Evolutionary conservation across 2,329 filamentous ascomycete genomes (phyloP).

Genomic region (Curvularia hawaiiensis): DNA sequence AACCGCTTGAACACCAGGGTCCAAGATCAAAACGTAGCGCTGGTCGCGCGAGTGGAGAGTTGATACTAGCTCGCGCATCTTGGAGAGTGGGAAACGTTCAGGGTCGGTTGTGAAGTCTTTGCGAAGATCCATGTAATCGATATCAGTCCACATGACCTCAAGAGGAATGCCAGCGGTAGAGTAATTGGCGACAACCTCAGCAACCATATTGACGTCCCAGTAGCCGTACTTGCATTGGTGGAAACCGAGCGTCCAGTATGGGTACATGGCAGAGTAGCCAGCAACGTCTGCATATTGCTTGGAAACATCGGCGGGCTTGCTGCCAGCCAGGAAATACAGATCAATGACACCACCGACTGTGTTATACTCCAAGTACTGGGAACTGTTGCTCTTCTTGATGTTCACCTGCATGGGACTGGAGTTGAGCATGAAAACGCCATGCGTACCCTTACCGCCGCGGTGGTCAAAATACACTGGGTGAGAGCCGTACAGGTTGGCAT

Average conservation of each 20-base stretch:
- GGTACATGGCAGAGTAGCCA: conserved; percentile 55
- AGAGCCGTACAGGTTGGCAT: conserved; percentile 72
- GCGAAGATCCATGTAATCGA: conserved; percentile 69
- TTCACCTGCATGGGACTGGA: conserved; percentile 69
- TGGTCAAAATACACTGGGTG: conserved; percentile 79
- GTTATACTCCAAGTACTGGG: conserved; percentile 80
- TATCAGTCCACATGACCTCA: conserved; percentile 77
- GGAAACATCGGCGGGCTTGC: conserved; percentile 53
- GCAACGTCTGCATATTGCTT: conserved; percentile 58
- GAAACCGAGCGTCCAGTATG: conserved; percentile 60
- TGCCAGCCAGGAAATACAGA: conserved; percentile 59
- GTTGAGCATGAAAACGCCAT: conserved; percentile 46
- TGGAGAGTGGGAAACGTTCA: conserved; percentile 64
- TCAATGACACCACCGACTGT: conserved; percentile 77
- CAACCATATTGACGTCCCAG: conserved; percentile 66
- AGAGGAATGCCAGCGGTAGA: conserved; percentile 68
- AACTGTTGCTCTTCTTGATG: conserved; percentile 65
- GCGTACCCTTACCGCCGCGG: conserved; percentile 55
- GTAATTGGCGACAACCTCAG: conserved; percentile 72
- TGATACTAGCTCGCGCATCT: conserved; percentile 68
- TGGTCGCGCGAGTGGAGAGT: conserved; percentile 71
- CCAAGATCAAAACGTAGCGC: conserved; percentile 79
- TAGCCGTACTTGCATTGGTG: conserved; percentile 60
- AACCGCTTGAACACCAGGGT: conserved; percentile 61
- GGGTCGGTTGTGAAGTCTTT: conserved; percentile 69